Evolutionary conservation across 2,329 filamentous ascomycete genomes (phyloP), one percentile per base, ranked within the genome.

Genomic region (Aspergillus ustus): DNA sequence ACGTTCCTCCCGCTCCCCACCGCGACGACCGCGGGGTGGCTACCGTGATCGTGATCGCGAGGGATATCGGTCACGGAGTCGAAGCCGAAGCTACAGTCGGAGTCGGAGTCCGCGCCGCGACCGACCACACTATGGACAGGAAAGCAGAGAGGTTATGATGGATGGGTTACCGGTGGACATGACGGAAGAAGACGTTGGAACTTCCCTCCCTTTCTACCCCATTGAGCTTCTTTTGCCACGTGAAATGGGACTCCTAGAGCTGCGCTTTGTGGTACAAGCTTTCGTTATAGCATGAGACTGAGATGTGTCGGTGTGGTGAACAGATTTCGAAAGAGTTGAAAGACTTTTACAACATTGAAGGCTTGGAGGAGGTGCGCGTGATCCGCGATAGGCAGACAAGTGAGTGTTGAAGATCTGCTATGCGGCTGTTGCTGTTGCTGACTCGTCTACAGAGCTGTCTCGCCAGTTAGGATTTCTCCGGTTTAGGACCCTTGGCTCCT

Each of bases 361-460:
- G 78, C n/a, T 73, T 87, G 62, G 84, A 86, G 68, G 84, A 86
- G 67, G 77, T 87, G 52, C 80, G 84, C 19, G 77, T 87, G 55
- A 87, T 87, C 67, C 83, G 84, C 62, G 84, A 87, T 67, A 81
- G 84, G 59, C 82, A 84, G 63, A 86, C 84, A 20, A 85, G 85
- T 86, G 75, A 65, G 75, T 70, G 19, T 28, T 64, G 2, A 13
- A 31, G 37, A 17, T 19, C 37, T 25, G 13, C 13, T 31, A 17
- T 19, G 5, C 19, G 7, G 25, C 28, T 59, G 48, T 62, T 52
- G 43, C 62, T 54, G 57, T 19, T 57, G 59, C 58, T 68, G 57
- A 64, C 52, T 49, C 8, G 13, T 17, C 19, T 60, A 44, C 60
- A 87, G 85, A 83, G 65, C 72, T 81, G 63, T 85, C 85, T 28